These are phyloP conservation scores for Trichoderma sp. DNA, from an alignment of 2,329 filamentous ascomycete species.

Conservation along the genomic window DNA sequence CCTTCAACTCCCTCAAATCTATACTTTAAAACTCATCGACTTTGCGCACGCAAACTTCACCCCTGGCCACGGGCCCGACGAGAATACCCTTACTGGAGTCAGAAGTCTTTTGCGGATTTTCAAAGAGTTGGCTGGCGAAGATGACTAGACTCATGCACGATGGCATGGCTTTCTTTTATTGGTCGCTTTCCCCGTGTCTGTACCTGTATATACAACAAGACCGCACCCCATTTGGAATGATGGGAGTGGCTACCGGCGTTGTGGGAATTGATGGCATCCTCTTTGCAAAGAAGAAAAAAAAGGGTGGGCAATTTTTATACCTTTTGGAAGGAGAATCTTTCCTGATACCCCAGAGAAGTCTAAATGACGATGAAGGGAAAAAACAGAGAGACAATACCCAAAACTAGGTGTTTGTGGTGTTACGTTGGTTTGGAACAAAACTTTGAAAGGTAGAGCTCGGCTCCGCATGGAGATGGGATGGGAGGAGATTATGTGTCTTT, in stretches of 20 bases:
- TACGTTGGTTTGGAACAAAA: not conserved
- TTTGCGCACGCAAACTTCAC: conserved; percentile 91
- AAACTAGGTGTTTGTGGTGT: conserved; percentile 10
- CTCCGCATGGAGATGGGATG: conserved; percentile 15
- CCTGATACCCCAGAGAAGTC: conserved; percentile 11
- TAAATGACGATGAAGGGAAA: not conserved
- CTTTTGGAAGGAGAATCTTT: not conserved
- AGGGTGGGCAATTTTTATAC: not conserved
- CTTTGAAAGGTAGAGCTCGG: conserved; percentile 1
- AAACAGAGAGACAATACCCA: not conserved
- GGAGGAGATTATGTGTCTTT: not conserved
- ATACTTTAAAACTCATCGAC: conserved; percentile 84
- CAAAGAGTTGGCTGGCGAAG: conserved; percentile 52
- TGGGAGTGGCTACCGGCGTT: not conserved
- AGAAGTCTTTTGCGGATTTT: conserved; percentile 70
- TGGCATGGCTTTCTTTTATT: conserved; percentile 12
- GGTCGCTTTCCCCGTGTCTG: not conserved
- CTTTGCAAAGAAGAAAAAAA: not conserved
- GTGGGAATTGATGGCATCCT: not conserved
- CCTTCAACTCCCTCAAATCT: conserved; percentile 59
- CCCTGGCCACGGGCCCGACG: conserved; percentile 77
- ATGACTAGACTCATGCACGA: conserved; percentile 18
- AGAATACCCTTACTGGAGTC: conserved; percentile 76
- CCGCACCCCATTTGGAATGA: not conserved
- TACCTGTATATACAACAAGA: not conserved